These are phyloP conservation scores for Hyphodiscus hymeniophilus DNA, from an alignment of 495 filamentous ascomycete species.

Conservation along the genomic window DNA sequence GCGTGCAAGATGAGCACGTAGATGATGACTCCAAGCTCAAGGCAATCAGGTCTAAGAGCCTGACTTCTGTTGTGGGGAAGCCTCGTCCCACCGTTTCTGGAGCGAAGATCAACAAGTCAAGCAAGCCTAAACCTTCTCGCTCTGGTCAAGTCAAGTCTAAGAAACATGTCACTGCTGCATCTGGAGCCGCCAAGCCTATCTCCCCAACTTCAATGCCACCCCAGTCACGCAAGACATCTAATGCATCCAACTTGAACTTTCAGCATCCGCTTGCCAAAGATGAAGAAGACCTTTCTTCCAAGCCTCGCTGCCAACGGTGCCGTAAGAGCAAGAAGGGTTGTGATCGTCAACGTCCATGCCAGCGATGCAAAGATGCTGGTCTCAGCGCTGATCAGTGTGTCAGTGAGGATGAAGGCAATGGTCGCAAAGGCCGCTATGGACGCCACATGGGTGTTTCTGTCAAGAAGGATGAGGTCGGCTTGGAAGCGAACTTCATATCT, in stretches of 20 bases:
- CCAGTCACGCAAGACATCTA: constrained; percentile 70
- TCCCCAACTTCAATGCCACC: constrained; percentile 60
- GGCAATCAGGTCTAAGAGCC: constrained; percentile 20
- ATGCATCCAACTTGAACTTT: constrained; percentile 58
- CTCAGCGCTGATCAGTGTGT: constrained; percentile 86
- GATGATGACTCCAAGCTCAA: constrained; percentile 31
- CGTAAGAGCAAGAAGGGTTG: constrained; percentile 99
- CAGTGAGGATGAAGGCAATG: constrained; percentile 94
- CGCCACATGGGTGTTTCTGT: constrained; percentile 94
- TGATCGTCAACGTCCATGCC: constrained; percentile 90
- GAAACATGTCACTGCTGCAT: constrained; percentile 29
- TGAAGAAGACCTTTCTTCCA: constrained; percentile 83
- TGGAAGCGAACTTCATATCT: constrained; percentile 27
- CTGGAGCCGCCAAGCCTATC: constrained; percentile 45
- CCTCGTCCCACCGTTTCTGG: constrained; percentile 23
- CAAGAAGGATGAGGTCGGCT: constrained; percentile 49
- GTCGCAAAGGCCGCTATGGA: constrained; percentile 91
- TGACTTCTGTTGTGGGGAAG: constrained; percentile 15
- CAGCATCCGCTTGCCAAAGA: constrained; percentile 68
- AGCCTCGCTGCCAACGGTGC: constrained; percentile 96
- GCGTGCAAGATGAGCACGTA: constrained; percentile 15
- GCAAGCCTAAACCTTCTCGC: constrained; percentile 39
- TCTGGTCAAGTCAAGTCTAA: constrained; percentile 46
- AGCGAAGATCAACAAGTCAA: constrained; percentile 33
- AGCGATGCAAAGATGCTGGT: constrained; percentile 90